These are phyloP conservation scores for Metarhizium sp. DNA, from an alignment of 2,329 filamentous ascomycete genomes.

Conservation along the genomic window DNA sequence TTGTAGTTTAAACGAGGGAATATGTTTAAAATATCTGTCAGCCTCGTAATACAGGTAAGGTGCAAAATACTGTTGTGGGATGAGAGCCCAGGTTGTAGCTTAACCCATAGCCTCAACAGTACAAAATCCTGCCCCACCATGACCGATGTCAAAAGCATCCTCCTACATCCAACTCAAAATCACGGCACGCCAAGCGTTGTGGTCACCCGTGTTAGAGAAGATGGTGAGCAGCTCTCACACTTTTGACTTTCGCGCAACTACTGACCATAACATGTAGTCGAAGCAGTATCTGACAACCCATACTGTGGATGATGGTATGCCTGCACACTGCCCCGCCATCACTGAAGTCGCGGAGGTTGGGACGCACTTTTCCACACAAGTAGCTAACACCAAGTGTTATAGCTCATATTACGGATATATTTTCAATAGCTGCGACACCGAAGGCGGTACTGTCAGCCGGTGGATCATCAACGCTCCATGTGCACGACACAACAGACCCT, in stretches of 20 bases:
- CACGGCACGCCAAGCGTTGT: background rate
- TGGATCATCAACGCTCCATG: conserved; percentile 70
- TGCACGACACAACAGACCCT: conserved; percentile 65
- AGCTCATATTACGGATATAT: conserved; percentile 82
- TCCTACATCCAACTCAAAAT: conserved; percentile 4
- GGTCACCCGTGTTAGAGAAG: background rate
- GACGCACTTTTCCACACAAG: background rate
- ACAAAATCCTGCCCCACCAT: conserved; percentile 7
- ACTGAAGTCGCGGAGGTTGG: background rate
- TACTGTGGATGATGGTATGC: conserved; percentile 73
- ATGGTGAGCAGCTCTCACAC: conserved; percentile 16
- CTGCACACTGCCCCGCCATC: conserved; percentile 16
- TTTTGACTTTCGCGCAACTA: background rate
- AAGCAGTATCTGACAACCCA: conserved; percentile 97
- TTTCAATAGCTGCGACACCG: conserved; percentile 67
- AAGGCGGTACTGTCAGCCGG: conserved; percentile 72
- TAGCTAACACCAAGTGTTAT: conserved; percentile 9
- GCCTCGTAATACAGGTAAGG: background rate
- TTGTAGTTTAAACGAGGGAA: background rate
- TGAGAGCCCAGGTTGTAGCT: background rate
- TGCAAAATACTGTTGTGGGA: background rate
- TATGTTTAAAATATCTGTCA: background rate
- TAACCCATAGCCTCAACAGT: background rate
- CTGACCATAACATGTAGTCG: conserved; percentile 47
- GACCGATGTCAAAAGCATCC: conserved; percentile 2